These are phyloP conservation scores for Aspergillus versicolor DNA, from an alignment of 2,329 filamentous ascomycete species.

Conservation along the genomic window DNA sequence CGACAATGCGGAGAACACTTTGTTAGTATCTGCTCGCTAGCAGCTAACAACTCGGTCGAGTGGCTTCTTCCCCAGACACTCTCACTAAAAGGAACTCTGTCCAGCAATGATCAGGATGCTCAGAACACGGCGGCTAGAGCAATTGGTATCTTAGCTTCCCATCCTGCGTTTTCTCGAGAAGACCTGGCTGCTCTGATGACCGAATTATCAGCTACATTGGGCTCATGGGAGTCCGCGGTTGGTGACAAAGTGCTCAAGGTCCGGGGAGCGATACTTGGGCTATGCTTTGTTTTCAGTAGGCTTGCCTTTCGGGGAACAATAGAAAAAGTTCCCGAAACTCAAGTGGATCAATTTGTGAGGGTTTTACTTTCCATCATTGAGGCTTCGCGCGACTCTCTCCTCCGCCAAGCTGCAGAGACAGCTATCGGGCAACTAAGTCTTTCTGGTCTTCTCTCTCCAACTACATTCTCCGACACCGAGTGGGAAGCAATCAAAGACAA, in stretches of 20 bases:
- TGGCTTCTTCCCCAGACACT: conserved; percentile 50
- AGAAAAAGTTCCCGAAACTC: conserved; percentile 32
- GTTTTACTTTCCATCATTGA: conserved; percentile 54
- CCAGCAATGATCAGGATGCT: conserved; percentile 69
- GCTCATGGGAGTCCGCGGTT: conserved; percentile 58
- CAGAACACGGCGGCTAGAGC: conserved; percentile 67
- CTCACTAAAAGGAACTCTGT: conserved; percentile 60
- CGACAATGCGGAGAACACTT: conserved; percentile 51
- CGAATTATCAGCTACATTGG: conserved; percentile 48
- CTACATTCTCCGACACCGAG: conserved; percentile 27
- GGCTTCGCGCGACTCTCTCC: conserved; percentile 53
- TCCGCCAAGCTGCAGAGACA: conserved; percentile 58
- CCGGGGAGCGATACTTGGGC: conserved; percentile 60
- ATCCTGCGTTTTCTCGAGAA: conserved; percentile 47
- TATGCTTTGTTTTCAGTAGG: conserved; percentile 60
- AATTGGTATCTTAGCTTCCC: conserved; percentile 74
- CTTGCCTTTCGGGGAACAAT: conserved; percentile 50
- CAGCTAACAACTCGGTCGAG: conserved; percentile 53
- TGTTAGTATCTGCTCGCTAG: conserved; percentile 55
- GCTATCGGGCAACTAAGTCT: conserved; percentile 63
- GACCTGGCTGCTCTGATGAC: conserved; percentile 46
- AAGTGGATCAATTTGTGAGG: conserved; percentile 44
- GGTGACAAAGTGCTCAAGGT: conserved; percentile 60
- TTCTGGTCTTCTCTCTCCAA: conserved; percentile 51
- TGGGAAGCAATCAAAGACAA: conserved; percentile 58